Evolutionary conservation across 768 basidiomycete genomes (phyloP).

Genomic region (Ramaria sp.): DNA sequence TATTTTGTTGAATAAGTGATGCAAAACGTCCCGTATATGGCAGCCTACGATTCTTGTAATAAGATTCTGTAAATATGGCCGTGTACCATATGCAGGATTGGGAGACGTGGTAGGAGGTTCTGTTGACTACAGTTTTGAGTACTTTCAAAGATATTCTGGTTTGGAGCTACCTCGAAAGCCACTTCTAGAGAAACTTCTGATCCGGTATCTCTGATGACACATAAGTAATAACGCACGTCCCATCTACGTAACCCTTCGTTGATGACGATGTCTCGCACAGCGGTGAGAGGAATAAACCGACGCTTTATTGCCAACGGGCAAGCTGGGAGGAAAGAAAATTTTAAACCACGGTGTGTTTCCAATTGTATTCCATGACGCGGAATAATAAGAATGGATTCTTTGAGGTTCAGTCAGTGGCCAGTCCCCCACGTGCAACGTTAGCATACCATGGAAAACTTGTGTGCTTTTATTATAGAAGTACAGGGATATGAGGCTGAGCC

Average conservation of each 20-base stretch:
- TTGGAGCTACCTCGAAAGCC: constrained; percentile 44
- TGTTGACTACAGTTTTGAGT: constrained; percentile 19
- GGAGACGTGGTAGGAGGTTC: constrained; percentile 56
- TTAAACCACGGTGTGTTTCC: constrained; percentile 53
- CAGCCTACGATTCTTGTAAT: not conserved
- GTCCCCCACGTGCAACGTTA: not conserved
- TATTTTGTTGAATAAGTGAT: not conserved
- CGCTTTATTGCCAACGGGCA: constrained; percentile 24
- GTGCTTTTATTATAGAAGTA: constrained; percentile 28
- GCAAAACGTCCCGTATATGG: not conserved
- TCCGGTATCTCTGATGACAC: constrained; percentile 8
- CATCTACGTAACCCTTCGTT: constrained; percentile 66
- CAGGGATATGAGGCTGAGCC: not conserved
- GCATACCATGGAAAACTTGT: constrained; percentile 38
- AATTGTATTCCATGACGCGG: constrained; percentile 64
- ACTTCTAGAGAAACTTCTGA: constrained; percentile 31
- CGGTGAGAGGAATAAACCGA: constrained; percentile 47
- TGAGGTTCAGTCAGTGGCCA: not conserved
- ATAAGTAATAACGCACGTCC: constrained; percentile 60
- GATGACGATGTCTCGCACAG: constrained; percentile 52
- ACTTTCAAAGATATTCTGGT: not conserved
- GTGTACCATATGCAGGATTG: constrained; percentile 49
- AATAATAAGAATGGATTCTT: constrained; percentile 62
- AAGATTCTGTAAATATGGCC: constrained; percentile 39
- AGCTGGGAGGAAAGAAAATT: constrained; percentile 21